These are phyloP conservation scores for Pyricularia grisea DNA, from an alignment of 2,329 filamentous ascomycete species.

Conservation along the genomic window DNA sequence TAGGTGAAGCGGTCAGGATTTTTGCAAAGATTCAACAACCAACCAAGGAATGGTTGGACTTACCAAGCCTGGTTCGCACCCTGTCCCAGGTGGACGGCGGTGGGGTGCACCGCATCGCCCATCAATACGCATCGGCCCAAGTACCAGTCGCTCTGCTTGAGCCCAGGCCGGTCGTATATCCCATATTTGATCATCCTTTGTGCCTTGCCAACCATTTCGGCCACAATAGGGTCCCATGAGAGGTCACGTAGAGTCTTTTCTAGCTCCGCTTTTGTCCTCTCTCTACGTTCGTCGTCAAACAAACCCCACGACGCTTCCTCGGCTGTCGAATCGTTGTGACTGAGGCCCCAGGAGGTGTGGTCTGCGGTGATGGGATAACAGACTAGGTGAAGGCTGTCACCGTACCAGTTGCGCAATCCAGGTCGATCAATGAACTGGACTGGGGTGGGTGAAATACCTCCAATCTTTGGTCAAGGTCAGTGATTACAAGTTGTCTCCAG, in stretches of 20 bases:
- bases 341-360: constrained; percentile 1
- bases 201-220: background rate
- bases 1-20: too few relatives aligned
- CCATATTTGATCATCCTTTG: background rate
- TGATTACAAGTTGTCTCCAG: background rate
- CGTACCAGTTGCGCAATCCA: constrained; percentile 4
- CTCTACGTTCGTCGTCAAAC: background rate
- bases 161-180: constrained; percentile 2
- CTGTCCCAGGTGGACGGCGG: background rate
- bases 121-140: constrained; percentile 1
- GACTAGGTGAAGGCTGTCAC: background rate
- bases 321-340: background rate
- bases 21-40: too few relatives aligned
- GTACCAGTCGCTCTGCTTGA: background rate
- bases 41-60: too few relatives aligned
- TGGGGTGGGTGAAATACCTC: background rate
- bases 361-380: constrained; percentile 4
- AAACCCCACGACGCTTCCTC: background rate
- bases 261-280: background rate
- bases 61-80: constrained; percentile 2
- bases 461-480: background rate
- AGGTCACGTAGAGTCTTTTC: background rate
- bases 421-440: background rate
- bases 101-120: constrained; percentile 3
- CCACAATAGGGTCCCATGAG: background rate